A percentile compares a stretch with the other conserved stretches of the same genome.
These are phyloP conservation scores for Epichloe gansuensis DNA, from an alignment of 2,329 filamentous ascomycete genomes.

Conservation along the genomic window DNA sequence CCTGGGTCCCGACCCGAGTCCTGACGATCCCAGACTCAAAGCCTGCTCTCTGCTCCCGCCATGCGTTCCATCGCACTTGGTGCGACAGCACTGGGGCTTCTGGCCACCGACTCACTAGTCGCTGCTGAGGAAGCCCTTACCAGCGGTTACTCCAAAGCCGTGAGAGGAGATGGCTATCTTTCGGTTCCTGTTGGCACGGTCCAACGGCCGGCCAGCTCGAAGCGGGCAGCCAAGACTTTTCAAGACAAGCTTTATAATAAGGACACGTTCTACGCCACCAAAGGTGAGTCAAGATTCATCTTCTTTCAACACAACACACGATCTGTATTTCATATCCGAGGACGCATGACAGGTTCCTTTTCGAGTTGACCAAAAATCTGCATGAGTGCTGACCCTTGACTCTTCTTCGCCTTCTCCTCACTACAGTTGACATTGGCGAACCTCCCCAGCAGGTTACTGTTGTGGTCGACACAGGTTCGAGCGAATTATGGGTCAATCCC, in stretches of 20 bases:
- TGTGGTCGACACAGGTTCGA: slow-evolving; percentile 39
- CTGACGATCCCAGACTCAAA: neutral
- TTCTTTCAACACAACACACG: neutral
- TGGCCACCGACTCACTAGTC: slow-evolving; percentile 4
- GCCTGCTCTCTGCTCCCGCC: neutral
- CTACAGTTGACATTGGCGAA: slow-evolving; percentile 30
- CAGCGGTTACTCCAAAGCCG: slow-evolving; percentile 16
- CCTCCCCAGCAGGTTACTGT: slow-evolving; percentile 32
- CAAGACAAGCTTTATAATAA: slow-evolving; percentile 22
- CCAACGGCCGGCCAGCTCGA: slow-evolving; percentile 10
- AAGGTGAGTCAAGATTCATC: slow-evolving; percentile 17
- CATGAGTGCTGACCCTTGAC: neutral
- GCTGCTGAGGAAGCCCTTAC: slow-evolving; percentile 1
- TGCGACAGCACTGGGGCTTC: slow-evolving; percentile 8
- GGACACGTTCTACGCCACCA: slow-evolving; percentile 27
- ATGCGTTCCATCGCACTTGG: slow-evolving; percentile 9
- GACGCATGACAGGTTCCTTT: no score
- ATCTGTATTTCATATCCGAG: neutral
- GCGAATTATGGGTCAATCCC: slow-evolving; percentile 44
- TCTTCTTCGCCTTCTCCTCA: neutral
- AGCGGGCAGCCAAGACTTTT: slow-evolving; percentile 14
- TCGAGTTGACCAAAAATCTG: neutral
- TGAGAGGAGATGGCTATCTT: slow-evolving; percentile 24
- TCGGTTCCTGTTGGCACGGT: slow-evolving; percentile 24
- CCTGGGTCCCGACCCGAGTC: neutral